Base-by-base conservation (phyloP, 2,329 filamentous ascomycete species). In the Cladosporium sp. region DNA sequence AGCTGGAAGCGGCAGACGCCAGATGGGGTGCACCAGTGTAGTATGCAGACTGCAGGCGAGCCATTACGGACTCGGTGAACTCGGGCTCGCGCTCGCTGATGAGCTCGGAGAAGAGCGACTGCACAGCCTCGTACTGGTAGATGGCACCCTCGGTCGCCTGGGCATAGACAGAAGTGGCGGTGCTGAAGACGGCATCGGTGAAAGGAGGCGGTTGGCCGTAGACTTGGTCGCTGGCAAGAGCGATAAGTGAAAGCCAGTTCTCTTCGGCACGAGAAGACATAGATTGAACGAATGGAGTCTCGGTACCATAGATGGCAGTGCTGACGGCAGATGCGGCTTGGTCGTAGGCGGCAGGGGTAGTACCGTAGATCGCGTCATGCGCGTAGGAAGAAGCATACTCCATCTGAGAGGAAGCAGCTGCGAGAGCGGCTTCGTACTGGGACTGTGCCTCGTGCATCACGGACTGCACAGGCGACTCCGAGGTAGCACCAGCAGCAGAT, bases 1-100 rank as follows among this genome's bases (percentile, higher is more conserved):
- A 82, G 65, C 83, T 86, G 11, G 84, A 86, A 80, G 85, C 26
- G 28, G 81, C 84, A 4, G 83, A 84, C 12, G 82, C 82, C 8
- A 84, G 80, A 0, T 83, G 87, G 0, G 86, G 83, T 1, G 85
- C 79, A 1, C 88, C 89, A 0, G 88, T 91, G 28, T 87, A 86
- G 73, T 94, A 95, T 0, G 88, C 90, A 3, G 85, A 88, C 65
- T 86, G 86, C 14, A 96, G 83, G 61, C 90, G 86, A 62, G 82
- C 87, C 78, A 92, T 87, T 3, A 94, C 89, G 66, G 90, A 93
- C 73, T 96, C 91, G 0, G 89, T 93, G 72, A 92, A 96, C 16
- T 88, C 87, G 0, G 91, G 89, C 74, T 96, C 92, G 76, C 89
- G 92, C 62, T 91, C 92, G 49, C 84, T 79, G 16, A 96, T 82